A percentile compares a stretch with the other conserved stretches of the same genome.
Conservation (phyloP, 1,284 basidiomycete species). For the Cystobasidiaceae sp. region DNA sequence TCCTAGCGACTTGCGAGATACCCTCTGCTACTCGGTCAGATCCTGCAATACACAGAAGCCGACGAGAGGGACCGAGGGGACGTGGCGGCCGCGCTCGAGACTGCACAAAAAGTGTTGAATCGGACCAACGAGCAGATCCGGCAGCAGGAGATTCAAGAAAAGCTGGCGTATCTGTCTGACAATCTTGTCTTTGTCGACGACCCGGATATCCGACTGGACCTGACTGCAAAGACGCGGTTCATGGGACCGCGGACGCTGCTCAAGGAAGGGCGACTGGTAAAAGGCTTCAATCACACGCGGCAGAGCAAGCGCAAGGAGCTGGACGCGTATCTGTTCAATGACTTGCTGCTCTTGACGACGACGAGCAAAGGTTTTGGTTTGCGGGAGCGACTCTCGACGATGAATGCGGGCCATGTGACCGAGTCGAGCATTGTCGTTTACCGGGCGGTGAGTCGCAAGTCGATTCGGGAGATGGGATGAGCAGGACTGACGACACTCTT, state of each 20-base stretch:
- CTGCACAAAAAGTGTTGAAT: slow-evolving; percentile 66
- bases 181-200: slow-evolving; percentile 51
- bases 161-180: slow-evolving; percentile 65
- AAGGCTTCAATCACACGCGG: slow-evolving; percentile 53
- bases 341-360: slow-evolving; percentile 43
- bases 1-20: slow-evolving; percentile 75
- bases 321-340: slow-evolving; percentile 49
- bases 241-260: slow-evolving; percentile 70
- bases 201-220: slow-evolving; percentile 54
- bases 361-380: neutral
- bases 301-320: slow-evolving; percentile 68
- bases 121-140: slow-evolving; percentile 85
- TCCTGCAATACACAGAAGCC: slow-evolving; percentile 69
- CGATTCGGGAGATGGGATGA: slow-evolving; percentile 64
- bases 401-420: slow-evolving; percentile 36
- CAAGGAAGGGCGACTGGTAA: slow-evolving; percentile 70
- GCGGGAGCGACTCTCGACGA: neutral
- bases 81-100: slow-evolving; percentile 58
- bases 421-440: slow-evolving; percentile 36
- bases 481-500: slow-evolving; percentile 59
- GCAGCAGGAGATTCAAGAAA: slow-evolving; percentile 70
- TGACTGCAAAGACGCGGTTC: slow-evolving; percentile 78
- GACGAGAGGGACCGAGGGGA: slow-evolving; percentile 55
- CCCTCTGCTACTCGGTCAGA: slow-evolving; percentile 73
- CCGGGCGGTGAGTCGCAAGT: rapidly evolving